Evolutionary conservation across 2,329 filamentous ascomycete species (phyloP).

Genomic region (Anthostomella pinea): DNA sequence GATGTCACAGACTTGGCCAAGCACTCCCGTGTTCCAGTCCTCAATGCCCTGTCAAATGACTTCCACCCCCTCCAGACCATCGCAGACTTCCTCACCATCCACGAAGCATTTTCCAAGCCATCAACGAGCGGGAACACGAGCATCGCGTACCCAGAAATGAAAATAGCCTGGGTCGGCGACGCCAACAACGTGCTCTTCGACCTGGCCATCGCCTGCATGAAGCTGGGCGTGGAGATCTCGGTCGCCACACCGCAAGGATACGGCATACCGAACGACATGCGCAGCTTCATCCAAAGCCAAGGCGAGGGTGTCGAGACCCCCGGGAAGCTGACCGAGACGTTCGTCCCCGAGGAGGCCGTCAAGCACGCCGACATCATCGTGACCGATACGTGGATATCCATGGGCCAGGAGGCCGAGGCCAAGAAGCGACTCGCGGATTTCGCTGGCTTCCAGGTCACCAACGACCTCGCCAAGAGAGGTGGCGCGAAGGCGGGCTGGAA

Average conservation of each 20-base stretch:
- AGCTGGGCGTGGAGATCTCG: slow-evolving; percentile 80
- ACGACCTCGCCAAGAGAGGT: slow-evolving; percentile 76
- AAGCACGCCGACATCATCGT: slow-evolving; percentile 85
- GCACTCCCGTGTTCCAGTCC: slow-evolving; percentile 74
- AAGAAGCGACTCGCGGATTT: slow-evolving; percentile 77
- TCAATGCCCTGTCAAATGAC: slow-evolving; percentile 84
- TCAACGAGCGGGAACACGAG: slow-evolving; percentile 32
- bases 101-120: slow-evolving; percentile 66
- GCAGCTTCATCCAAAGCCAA: slow-evolving; percentile 65
- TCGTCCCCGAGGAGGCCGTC: slow-evolving; percentile 78
- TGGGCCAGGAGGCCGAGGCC: slow-evolving; percentile 91
- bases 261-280: slow-evolving; percentile 74
- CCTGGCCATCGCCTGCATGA: slow-evolving; percentile 80
- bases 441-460: slow-evolving; percentile 86
- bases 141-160: slow-evolving; percentile 76
- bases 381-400: slow-evolving; percentile 97
- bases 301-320: slow-evolving; percentile 54
- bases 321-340: slow-evolving; percentile 72
- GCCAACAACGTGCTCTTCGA: slow-evolving; percentile 97
- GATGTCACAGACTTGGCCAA: slow-evolving; percentile 70
- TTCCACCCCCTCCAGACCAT: slow-evolving; percentile 94
- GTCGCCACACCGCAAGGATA: slow-evolving; percentile 87
- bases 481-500: slow-evolving; percentile 89
- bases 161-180: slow-evolving; percentile 94
- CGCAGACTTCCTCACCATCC: slow-evolving; percentile 88